A percentile compares a stretch with the other conserved stretches of the same genome.
Conservation (phyloP, 768 basidiomycete genomes). For the Amanita brunnescens region DNA sequence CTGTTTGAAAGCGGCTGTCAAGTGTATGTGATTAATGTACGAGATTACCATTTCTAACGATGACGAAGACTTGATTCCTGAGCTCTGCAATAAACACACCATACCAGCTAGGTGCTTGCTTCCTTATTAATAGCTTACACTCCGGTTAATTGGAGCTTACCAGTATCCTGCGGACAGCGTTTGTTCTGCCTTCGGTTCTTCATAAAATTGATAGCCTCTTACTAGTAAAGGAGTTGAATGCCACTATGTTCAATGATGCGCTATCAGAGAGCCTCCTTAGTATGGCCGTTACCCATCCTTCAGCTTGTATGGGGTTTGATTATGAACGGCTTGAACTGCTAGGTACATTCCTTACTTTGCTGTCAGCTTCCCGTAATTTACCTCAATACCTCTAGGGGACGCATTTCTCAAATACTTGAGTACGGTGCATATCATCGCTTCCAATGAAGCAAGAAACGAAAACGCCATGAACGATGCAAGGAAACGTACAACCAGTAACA, state of each 20-base stretch:
- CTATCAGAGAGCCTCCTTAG: conserved; percentile 55
- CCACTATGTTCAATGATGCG: conserved; percentile 51
- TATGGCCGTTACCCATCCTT: conserved; percentile 61
- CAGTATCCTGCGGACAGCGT: conserved; percentile 60
- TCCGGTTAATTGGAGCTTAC: conserved; percentile 3
- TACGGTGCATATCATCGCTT: conserved; percentile 67
- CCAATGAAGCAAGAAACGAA: conserved; percentile 54
- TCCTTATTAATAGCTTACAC: not conserved
- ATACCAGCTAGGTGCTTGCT: conserved; percentile 58
- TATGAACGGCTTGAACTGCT: conserved; percentile 83
- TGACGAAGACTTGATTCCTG: conserved; percentile 69
- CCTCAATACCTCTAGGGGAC: conserved; percentile 44
- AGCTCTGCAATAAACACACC: conserved; percentile 63
- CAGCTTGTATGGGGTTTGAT: conserved; percentile 60
- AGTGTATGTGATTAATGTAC: conserved; percentile 39
- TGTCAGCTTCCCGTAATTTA: conserved; percentile 1
- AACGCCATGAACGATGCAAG: conserved; percentile 59
- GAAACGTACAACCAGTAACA: conserved; percentile 70
- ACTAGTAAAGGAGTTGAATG: conserved; percentile 72
- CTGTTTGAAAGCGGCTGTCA: conserved; percentile 35
- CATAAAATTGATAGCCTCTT: conserved; percentile 66
- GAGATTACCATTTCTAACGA: not conserved
- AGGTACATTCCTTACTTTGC: conserved; percentile 34
- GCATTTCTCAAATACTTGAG: conserved; percentile 76
- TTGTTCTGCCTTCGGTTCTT: conserved; percentile 68